Percentiles rank a stretch among this genome's conserved stretches.
These are phyloP conservation scores for Smithsoniella earleae DNA, from an alignment of 163 green algal species.

Conservation along the genomic window DNA sequence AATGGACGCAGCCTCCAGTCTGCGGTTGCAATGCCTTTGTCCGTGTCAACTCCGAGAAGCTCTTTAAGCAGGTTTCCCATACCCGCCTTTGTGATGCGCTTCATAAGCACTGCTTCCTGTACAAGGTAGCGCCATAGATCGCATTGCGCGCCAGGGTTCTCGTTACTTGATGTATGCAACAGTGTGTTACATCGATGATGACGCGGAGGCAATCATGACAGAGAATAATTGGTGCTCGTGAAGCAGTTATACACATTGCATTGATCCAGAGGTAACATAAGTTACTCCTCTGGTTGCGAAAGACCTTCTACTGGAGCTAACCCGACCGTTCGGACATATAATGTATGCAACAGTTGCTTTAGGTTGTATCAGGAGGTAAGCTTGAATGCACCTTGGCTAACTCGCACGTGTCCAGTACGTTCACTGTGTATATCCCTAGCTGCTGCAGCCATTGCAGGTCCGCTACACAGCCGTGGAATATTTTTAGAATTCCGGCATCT, in stretches of 20 bases:
- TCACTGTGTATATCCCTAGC: slow-evolving; percentile 61
- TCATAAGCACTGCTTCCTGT: slow-evolving; percentile 35
- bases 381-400: slow-evolving; percentile 53
- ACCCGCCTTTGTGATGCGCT: slow-evolving; percentile 40
- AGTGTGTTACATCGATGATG: too few relatives aligned
- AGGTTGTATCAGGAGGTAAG: too few relatives aligned
- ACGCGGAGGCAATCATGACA: too few relatives aligned
- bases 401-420: slow-evolving; percentile 72
- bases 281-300: too few relatives aligned
- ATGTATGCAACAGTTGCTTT: too few relatives aligned
- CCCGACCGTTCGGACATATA: too few relatives aligned
- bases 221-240: too few relatives aligned
- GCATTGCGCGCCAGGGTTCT: too few relatives aligned
- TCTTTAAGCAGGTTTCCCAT: slow-evolving; percentile 51
- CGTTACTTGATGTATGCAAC: too few relatives aligned
- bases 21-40: slow-evolving; percentile 57
- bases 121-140: neutral
- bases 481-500: slow-evolving; percentile 40
- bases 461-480: slow-evolving; percentile 66
- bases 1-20: slow-evolving; percentile 64
- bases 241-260: too few relatives aligned
- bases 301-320: too few relatives aligned
- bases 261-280: too few relatives aligned
- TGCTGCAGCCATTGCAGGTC: slow-evolving; percentile 72
- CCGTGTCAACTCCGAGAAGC: slow-evolving; percentile 48